Percentiles rank a stretch among this genome's conserved stretches.
Evolutionary conservation across 2,329 filamentous ascomycete genomes (phyloP).

Genomic region (Hymenoscyphus scutula): DNA sequence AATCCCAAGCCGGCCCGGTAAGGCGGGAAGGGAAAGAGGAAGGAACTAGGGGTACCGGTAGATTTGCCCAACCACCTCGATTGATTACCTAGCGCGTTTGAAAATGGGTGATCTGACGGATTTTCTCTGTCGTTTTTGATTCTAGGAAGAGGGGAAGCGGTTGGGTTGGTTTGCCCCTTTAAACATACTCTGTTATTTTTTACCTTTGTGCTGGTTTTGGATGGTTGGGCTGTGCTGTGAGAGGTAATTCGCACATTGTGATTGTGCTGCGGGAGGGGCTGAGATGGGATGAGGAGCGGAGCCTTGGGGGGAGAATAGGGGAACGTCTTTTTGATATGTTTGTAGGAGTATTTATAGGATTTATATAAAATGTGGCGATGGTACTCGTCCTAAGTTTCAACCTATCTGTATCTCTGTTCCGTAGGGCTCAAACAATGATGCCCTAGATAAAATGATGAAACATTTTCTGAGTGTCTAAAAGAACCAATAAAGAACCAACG

Average conservation of each 20-base stretch:
- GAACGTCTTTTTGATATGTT: no score
- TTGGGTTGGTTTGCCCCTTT: no score
- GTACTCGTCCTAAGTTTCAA: no score
- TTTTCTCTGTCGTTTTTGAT: not conserved
- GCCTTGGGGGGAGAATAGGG: not conserved
- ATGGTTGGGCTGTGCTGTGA: not conserved
- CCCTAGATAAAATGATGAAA: no score
- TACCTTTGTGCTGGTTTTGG: not conserved
- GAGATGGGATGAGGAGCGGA: not conserved
- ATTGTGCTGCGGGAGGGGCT: not conserved
- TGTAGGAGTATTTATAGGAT: no score
- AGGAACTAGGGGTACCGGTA: not conserved
- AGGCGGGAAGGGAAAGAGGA: not conserved
- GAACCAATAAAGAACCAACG: no score
- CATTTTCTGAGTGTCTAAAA: no score
- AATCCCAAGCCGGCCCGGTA: not conserved
- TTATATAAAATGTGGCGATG: no score
- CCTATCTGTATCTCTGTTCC: no score
- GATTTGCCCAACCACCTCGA: no score
- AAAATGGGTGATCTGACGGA: not conserved
- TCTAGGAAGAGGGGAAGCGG: not conserved
- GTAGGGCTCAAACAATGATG: no score
- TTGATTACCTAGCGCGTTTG: slow-evolving; percentile 9
- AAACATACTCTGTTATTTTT: not conserved
- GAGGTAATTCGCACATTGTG: no score